Base-by-base conservation (phyloP, 2,329 filamentous ascomycete genomes). In the Calonectria pseudoreteaudii region DNA sequence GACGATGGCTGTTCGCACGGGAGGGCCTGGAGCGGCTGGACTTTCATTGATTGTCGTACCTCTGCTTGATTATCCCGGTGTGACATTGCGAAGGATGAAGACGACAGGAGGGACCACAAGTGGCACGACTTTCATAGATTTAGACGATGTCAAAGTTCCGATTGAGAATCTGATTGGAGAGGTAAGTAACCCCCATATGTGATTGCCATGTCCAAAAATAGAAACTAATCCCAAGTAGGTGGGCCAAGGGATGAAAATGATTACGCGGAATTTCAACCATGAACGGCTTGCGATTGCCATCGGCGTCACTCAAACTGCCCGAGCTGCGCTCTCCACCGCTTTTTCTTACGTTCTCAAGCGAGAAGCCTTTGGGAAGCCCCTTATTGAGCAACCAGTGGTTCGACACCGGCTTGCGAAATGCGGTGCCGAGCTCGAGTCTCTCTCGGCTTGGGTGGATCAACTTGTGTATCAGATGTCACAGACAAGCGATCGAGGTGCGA, bases 241-340 rank as follows among this genome's bases (percentile, higher is more conserved):
- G 82, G 93, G 93, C 16, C 85, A 90, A 80, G 93, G 94, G 5
- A 94, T 95, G 93, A 88, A 87, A 72, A 94, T 94, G 80, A 90
- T 94, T 79, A 94, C 94, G 91, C 92, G 90, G 64, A 94, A 95
- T 84, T 95, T 95, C 89, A 95, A 95, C 85, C 93, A 95, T 82
- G 94, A 95, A 83, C 89, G 93, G 0, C 86, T 95, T 16, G 88
- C 88, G 18, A 94, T 95, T 75, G 87, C 91, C 0, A 90, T 95
- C 18, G 89, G 90, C 0, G 89, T 90, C 1, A 93, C 92, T 2
- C 87, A 93, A 3, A 88, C 92, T 78, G 88, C 92, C 0, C 67
- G 84, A 10, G 84, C 84, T 1, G 84, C 84, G 2, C 80, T 86
- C 10, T 77, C 80, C 18, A 66, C 84, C 8, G 83, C 84, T 0